These are phyloP conservation scores for Penicillium subrubescens DNA, from an alignment of 495 filamentous ascomycete genomes.

Conservation along the genomic window DNA sequence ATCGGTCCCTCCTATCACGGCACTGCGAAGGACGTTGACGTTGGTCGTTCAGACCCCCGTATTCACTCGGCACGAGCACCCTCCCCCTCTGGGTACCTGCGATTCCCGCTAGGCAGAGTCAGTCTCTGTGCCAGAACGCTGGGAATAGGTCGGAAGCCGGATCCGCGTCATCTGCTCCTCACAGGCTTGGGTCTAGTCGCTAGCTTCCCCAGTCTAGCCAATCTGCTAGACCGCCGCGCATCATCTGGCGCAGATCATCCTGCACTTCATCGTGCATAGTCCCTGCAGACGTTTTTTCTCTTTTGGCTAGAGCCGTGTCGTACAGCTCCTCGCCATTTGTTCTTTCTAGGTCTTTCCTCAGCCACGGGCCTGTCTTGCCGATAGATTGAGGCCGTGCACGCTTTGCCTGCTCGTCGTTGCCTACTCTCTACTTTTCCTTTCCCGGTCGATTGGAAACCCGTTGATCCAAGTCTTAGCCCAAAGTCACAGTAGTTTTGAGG, in stretches of 20 bases:
- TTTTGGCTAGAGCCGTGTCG: neutral
- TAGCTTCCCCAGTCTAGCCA: constrained; percentile 20
- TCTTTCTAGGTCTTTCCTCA: constrained; percentile 22
- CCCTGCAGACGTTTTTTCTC: constrained; percentile 39
- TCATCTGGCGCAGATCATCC: constrained; percentile 54
- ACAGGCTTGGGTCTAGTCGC: neutral
- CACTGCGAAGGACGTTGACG: neutral
- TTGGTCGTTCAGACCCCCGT: neutral
- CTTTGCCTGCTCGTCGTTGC: neutral
- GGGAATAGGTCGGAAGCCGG: constrained; percentile 22
- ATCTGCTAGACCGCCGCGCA: constrained; percentile 22
- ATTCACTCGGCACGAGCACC: neutral
- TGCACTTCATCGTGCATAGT: constrained; percentile 56
- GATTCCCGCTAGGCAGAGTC: neutral
- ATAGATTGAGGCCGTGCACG: constrained; percentile 24
- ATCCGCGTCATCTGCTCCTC: constrained; percentile 46
- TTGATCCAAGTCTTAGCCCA: neutral
- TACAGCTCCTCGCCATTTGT: neutral
- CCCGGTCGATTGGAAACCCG: constrained; percentile 19
- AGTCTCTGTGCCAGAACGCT: neutral
- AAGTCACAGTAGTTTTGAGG: neutral
- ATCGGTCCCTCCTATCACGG: neutral
- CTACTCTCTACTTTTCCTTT: constrained; percentile 2
- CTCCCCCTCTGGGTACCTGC: neutral
- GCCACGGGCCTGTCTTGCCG: constrained; percentile 30